Conservation (phyloP, 2,329 filamentous ascomycete species). For the Boeremia lycopersici region DNA sequence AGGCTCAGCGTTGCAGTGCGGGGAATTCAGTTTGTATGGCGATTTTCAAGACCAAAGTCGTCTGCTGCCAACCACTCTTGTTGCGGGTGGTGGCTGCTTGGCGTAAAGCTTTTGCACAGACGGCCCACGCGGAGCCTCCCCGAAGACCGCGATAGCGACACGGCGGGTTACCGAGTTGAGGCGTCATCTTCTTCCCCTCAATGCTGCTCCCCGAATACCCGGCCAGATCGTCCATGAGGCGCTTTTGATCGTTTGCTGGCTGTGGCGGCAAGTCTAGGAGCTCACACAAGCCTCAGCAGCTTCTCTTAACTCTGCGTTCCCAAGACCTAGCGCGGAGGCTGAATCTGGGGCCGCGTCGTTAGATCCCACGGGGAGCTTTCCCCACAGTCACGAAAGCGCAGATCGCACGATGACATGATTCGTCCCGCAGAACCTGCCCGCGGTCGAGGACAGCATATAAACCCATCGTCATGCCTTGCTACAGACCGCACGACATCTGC, state of each 20-base stretch:
- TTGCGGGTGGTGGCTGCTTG: not conserved
- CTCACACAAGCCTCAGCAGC: not conserved
- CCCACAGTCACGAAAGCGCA: constrained; percentile 1
- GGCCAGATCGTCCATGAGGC: not conserved
- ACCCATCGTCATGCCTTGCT: not conserved
- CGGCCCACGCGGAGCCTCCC: constrained; percentile 6
- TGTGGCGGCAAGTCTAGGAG: no score
- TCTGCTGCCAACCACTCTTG: not conserved
- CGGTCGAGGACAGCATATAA: constrained; percentile 4
- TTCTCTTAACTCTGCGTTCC: not conserved
- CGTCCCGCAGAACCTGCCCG: constrained; percentile 6
- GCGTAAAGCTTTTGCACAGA: constrained; percentile 1
- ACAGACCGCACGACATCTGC: not conserved
- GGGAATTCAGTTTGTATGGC: no score
- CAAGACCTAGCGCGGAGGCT: not conserved
- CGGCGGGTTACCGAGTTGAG: constrained; percentile 10
- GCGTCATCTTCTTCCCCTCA: not conserved
- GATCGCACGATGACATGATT: constrained; percentile 10
- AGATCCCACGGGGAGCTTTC: constrained; percentile 5
- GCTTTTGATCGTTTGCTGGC: not conserved
- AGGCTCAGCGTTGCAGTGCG: not conserved
- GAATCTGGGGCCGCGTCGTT: constrained; percentile 6
- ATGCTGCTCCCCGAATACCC: not conserved
- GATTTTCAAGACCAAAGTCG: no score
- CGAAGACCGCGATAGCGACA: not conserved